Conservation (phyloP, 768 basidiomycete genomes). For the Pleurotus salmoneostramineus region DNA sequence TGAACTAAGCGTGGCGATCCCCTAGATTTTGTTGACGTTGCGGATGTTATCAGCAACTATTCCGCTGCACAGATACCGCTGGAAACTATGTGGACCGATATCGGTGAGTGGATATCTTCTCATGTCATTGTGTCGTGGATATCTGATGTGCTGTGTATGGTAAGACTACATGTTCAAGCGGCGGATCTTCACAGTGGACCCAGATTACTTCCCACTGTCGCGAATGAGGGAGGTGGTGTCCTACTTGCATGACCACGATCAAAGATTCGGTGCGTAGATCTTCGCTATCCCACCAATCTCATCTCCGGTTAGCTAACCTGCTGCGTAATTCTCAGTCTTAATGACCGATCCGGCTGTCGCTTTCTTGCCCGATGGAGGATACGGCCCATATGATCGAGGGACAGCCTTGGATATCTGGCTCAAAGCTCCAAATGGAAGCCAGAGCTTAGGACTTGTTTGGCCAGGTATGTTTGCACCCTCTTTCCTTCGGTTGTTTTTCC, state of each 20-base stretch:
- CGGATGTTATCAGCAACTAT: constrained; percentile 59
- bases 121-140: not conserved
- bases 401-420: constrained; percentile 51
- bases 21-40: constrained; percentile 59
- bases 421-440: constrained; percentile 57
- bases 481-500: not conserved
- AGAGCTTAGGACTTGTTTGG: constrained; percentile 59
- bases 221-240: constrained; percentile 63
- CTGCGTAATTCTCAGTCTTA: constrained; percentile 35
- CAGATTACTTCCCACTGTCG: constrained; percentile 58
- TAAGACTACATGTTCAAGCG: constrained; percentile 60
- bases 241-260: constrained; percentile 52
- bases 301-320: not conserved
- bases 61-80: constrained; percentile 59
- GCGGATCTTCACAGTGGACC: constrained; percentile 49
- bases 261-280: constrained; percentile 45
- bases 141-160: not conserved
- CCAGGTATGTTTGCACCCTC: constrained; percentile 37
- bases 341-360: constrained; percentile 77
- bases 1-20: not conserved
- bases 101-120: constrained; percentile 33
- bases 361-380: constrained; percentile 40
- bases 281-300: not conserved
- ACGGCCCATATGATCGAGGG: constrained; percentile 54
- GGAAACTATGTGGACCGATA: constrained; percentile 81